Base-by-base conservation (phyloP, 1,284 basidiomycete species). In the Malassezia japonica region DNA sequence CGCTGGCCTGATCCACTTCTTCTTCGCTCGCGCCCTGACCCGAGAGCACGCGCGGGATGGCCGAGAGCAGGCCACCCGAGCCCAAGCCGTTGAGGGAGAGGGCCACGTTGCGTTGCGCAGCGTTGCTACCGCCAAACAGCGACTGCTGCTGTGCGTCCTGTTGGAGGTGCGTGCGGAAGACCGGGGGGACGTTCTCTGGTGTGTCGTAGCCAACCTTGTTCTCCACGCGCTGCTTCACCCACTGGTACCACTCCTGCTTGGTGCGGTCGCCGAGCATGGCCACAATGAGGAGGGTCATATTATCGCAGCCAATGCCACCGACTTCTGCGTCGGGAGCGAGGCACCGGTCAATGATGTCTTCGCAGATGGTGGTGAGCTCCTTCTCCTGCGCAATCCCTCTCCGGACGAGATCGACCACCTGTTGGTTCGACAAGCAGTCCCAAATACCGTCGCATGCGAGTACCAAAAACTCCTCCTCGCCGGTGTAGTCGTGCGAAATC, bases 401-500 rank as follows among this genome's bases (percentile, higher is more conserved):
- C 37, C 94, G 83, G 27, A 94, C 81, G 61, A 88, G 84, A 76
- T 98, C 86, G 55, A 95, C 80, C 24, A 87, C 89, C 72, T 95
- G 85, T 66, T 98, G 94, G 27, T 88, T 95, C 21, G 81, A 81
- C 35, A 98, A 76, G 71, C 92, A 96, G 74, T 99, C 94, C 94
- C 94, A 99, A 69, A 98, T 99, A 61, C 91, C 91, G 74, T 99
- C 94, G 75, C 94, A 98, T 10, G 94, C 94, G 31, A 99, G 74
- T 8, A 99, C 82, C 31, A 99, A 73, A 73, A 98, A 98, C 74
- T 99, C 94, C 69, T 99, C 94, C 56, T 98, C 90, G 35, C 38
- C 56, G 9, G 81, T 81, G 27, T 86, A 77, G 51, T 84, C 77
- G 76, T 95, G 91, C 41, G 79, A 78, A 27, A 81, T 84, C 60